Conservation (phyloP, 176 grass and related monocot species). For the Puya raimondii region DNA sequence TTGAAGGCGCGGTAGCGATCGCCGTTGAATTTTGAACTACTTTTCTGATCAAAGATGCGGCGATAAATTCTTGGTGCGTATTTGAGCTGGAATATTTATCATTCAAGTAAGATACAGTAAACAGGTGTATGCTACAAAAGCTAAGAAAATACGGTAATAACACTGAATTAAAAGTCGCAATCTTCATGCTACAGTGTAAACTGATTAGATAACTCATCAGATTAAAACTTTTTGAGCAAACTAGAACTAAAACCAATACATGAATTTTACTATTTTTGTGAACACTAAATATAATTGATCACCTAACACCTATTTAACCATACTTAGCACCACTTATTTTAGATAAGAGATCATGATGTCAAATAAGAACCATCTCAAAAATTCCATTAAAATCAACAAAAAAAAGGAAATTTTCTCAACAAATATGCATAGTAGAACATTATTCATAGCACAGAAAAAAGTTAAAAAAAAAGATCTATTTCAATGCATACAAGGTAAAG, state of each 20-base stretch:
- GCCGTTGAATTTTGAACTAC: constrained; percentile 51
- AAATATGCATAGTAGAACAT: too few relatives aligned
- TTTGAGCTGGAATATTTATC: constrained; percentile 43
- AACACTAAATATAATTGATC: too few relatives aligned
- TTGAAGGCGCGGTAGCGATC: constrained; percentile 64
- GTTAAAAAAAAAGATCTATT: too few relatives aligned
- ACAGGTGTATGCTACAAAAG: constrained; percentile 17
- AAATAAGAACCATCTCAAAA: too few relatives aligned
- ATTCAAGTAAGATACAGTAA: constrained; percentile 13
- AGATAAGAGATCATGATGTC: too few relatives aligned
- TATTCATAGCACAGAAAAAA: too few relatives aligned
- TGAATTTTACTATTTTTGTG: too few relatives aligned
- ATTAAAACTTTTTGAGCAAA: not conserved
- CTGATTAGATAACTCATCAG: not conserved
- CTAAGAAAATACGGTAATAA: constrained; percentile 17
- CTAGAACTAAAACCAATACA: not conserved
- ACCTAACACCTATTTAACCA: too few relatives aligned
- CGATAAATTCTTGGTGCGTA: constrained; percentile 80
- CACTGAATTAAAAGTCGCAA: not conserved
- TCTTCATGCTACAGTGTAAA: not conserved
- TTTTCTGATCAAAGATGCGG: constrained; percentile 31
- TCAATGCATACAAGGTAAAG: not conserved
- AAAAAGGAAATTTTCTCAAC: too few relatives aligned
- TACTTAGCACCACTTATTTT: too few relatives aligned
- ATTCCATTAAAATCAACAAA: too few relatives aligned